Evolutionary conservation across 2,329 filamentous ascomycete genomes (phyloP).

Genomic region (Hansfordia pulvinata): DNA sequence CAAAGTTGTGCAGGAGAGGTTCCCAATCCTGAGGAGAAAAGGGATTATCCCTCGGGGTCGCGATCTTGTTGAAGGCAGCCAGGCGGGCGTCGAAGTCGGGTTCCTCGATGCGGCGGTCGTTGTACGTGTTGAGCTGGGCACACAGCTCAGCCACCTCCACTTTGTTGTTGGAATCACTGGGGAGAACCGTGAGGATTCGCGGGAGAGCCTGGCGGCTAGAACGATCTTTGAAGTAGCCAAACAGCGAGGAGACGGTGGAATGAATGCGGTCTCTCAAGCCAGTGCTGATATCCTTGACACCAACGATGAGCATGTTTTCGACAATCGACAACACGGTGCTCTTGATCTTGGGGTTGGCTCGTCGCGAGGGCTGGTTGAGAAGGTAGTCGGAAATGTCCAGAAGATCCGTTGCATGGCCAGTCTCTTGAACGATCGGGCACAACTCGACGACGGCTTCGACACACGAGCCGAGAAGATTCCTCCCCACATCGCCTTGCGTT

Average conservation of each 20-base stretch:
- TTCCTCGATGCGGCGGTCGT: slow-evolving; percentile 60
- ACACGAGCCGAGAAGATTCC: slow-evolving; percentile 64
- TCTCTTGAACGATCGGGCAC: slow-evolving; percentile 53
- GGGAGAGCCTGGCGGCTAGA: slow-evolving; percentile 63
- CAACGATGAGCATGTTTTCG: slow-evolving; percentile 63
- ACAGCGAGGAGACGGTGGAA: slow-evolving; percentile 64
- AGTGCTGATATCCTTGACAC: slow-evolving; percentile 38
- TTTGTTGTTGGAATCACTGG: slow-evolving; percentile 47
- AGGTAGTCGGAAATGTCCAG: slow-evolving; percentile 71
- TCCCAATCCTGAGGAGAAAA: slow-evolving; percentile 69
- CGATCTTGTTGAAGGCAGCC: slow-evolving; percentile 61
- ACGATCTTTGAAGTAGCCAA: slow-evolving; percentile 80
- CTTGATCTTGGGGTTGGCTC: slow-evolving; percentile 75
- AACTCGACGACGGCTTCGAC: slow-evolving; percentile 70
- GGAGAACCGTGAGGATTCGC: slow-evolving; percentile 58
- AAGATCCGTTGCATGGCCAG: slow-evolving; percentile 60
- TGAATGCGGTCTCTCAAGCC: slow-evolving; percentile 54
- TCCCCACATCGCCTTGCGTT: slow-evolving; percentile 41
- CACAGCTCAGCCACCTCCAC: slow-evolving; percentile 56
- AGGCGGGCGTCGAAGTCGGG: slow-evolving; percentile 79
- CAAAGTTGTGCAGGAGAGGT: slow-evolving; percentile 76
- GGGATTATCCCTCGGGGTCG: slow-evolving; percentile 40
- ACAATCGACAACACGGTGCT: slow-evolving; percentile 67
- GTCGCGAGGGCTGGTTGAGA: slow-evolving; percentile 69
- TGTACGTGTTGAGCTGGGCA: slow-evolving; percentile 68